Percentiles rank a stretch among this genome's conserved stretches.
Evolutionary conservation across 768 basidiomycete genomes (phyloP).

Genomic region (Mycena crocata): DNA sequence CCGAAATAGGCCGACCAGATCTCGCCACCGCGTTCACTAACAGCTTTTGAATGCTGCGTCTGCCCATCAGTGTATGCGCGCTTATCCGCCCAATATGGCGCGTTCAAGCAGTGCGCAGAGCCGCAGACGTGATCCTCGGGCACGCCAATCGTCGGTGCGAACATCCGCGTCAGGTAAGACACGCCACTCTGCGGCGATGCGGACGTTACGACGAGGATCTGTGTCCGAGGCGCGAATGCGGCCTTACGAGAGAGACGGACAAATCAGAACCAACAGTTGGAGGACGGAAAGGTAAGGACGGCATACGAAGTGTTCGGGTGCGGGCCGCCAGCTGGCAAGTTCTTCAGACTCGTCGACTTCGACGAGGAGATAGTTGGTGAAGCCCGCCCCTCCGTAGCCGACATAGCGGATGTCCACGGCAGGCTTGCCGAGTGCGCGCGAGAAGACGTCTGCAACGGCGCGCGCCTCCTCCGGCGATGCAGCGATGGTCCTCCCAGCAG

Average conservation of each 20-base stretch:
- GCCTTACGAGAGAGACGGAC: not conserved
- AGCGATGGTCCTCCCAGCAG: conserved; percentile 16
- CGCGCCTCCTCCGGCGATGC: conserved; percentile 2
- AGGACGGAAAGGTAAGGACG: not conserved
- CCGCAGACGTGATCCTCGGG: conserved; percentile 27
- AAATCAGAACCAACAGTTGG: not conserved
- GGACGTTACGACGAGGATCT: conserved; percentile 23
- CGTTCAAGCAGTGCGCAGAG: conserved; percentile 26
- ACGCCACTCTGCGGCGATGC: conserved; percentile 3
- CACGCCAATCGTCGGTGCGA: conserved; percentile 18
- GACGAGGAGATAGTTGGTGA: conserved; percentile 22
- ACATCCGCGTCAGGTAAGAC: conserved; percentile 29
- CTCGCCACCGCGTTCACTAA: conserved; percentile 20
- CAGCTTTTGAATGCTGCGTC: conserved; percentile 20
- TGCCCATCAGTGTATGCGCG: not conserved
- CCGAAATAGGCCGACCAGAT: conserved; percentile 23
- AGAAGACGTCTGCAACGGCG: not conserved
- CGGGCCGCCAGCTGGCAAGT: conserved; percentile 5
- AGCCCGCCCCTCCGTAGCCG: conserved; percentile 23
- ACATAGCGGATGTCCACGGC: conserved; percentile 7
- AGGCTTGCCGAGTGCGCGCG: conserved; percentile 11
- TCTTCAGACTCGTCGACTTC: conserved; percentile 19
- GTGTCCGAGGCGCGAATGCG: conserved; percentile 1
- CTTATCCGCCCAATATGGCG: conserved; percentile 26
- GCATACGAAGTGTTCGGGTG: conserved; percentile 8